Conservation (phyloP, 164 flowering plant species). For the Aristolochia fimbriata region DNA sequence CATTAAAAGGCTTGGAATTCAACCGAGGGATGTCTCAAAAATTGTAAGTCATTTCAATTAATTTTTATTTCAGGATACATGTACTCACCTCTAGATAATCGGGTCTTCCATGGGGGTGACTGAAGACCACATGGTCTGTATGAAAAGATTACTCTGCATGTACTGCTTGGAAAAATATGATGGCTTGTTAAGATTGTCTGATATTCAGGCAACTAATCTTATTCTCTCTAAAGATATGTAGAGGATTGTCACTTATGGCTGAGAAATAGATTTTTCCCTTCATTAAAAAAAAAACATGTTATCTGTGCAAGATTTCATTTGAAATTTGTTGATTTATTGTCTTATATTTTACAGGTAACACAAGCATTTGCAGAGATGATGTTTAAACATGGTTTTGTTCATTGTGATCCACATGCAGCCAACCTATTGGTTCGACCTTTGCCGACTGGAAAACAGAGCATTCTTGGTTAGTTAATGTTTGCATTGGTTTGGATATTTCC, state of each 20-base stretch:
- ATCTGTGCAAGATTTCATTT: too few species aligned
- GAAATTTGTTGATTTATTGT: background rate
- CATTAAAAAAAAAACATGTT: too few species aligned
- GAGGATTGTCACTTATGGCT: too few species aligned
- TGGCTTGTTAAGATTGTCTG: too few species aligned
- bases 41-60: conserved; percentile 37
- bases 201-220: too few species aligned
- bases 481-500: background rate
- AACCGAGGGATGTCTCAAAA: conserved; percentile 66
- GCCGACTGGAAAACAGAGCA: conserved; percentile 37
- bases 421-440: conserved; percentile 82
- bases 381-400: conserved; percentile 95
- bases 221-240: too few species aligned
- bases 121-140: too few species aligned
- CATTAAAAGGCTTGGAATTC: conserved; percentile 60
- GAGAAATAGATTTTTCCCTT: too few species aligned
- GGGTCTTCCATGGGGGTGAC: too few species aligned
- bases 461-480: conserved; percentile 42
- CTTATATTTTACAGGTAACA: conserved; percentile 48
- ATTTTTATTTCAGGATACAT: background rate
- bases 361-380: conserved; percentile 95
- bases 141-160: too few species aligned
- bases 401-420: conserved; percentile 99
- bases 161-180: too few species aligned
- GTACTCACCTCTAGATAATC: background rate